Evolutionary conservation across 192 early-diverging fungal species (phyloP).

Genomic region (Coemansia sp.): DNA sequence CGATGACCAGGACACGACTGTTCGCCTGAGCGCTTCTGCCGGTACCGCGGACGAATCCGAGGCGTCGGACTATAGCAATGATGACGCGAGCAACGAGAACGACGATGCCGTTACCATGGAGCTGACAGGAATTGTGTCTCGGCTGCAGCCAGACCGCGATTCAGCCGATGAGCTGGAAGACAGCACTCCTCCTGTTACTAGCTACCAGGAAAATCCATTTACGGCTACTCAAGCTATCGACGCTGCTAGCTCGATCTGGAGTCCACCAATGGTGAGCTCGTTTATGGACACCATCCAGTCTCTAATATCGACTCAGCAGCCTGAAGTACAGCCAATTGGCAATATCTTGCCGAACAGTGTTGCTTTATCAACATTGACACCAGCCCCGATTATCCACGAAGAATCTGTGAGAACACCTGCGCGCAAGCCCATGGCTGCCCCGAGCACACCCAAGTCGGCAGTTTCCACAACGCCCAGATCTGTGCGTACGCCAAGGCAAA

Average conservation of each 20-base stretch:
- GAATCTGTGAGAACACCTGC: not conserved
- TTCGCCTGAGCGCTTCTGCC: not conserved
- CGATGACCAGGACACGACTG: constrained; percentile 15
- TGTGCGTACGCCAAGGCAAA: not conserved
- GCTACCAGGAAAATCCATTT: not conserved
- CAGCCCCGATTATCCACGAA: not conserved
- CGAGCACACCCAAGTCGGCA: not conserved
- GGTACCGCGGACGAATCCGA: not conserved
- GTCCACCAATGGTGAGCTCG: not conserved
- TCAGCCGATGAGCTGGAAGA: not conserved
- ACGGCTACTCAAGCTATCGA: not conserved
- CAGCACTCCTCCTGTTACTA: not conserved
- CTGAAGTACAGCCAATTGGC: not conserved
- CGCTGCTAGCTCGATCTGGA: not conserved
- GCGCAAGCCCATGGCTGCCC: not conserved
- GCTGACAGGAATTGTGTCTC: constrained; percentile 39
- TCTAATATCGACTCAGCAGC: constrained; percentile 8
- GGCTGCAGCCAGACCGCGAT: not conserved
- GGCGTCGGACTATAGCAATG: not conserved
- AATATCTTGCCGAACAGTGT: not conserved
- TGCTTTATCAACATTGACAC: not conserved
- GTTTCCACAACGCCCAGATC: not conserved
- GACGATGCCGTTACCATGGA: constrained; percentile 47
- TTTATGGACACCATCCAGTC: constrained; percentile 13
- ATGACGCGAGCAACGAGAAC: constrained; percentile 9